Conservation (phyloP, 345 rosid species). For the Citrus maxima region DNA sequence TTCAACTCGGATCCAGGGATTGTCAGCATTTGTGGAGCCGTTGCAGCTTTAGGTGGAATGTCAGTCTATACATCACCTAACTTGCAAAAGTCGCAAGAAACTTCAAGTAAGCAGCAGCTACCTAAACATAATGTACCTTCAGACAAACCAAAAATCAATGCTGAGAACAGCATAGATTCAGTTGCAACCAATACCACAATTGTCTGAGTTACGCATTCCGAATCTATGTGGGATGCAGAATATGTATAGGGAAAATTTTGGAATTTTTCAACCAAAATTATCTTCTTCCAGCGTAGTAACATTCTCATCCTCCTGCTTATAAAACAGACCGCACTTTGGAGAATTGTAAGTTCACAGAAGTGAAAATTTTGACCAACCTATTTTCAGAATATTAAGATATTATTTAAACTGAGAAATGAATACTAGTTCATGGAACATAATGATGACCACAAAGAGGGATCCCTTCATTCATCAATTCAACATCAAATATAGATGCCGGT, state of each 20-base stretch:
- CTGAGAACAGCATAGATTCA: conserved; percentile 23
- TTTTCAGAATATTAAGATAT: background rate
- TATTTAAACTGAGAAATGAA: background rate
- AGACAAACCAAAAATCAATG: conserved; percentile 38
- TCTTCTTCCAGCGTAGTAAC: background rate
- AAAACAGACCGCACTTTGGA: background rate
- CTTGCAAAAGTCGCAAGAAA: conserved; percentile 39
- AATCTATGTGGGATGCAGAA: background rate
- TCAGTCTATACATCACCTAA: conserved; percentile 65
- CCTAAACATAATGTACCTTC: conserved; percentile 32
- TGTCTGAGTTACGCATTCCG: conserved; percentile 6
- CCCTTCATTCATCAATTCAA: background rate
- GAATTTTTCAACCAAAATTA: background rate
- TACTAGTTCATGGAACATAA: background rate
- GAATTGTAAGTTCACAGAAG: no score
- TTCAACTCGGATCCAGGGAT: conserved; percentile 76
- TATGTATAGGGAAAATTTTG: conserved; percentile 1
- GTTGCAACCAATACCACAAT: background rate
- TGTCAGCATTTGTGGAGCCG: conserved; percentile 75
- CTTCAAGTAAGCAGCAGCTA: conserved; percentile 42
- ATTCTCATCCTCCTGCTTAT: background rate
- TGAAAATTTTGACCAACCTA: no score
- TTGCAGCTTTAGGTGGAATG: conserved; percentile 78
- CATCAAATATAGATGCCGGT: background rate
- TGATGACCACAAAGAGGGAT: conserved; percentile 6